phyloP scores from a whole-genome alignment of 805 yeast species.

The Sugiyamaella valdiviana region DNA sequence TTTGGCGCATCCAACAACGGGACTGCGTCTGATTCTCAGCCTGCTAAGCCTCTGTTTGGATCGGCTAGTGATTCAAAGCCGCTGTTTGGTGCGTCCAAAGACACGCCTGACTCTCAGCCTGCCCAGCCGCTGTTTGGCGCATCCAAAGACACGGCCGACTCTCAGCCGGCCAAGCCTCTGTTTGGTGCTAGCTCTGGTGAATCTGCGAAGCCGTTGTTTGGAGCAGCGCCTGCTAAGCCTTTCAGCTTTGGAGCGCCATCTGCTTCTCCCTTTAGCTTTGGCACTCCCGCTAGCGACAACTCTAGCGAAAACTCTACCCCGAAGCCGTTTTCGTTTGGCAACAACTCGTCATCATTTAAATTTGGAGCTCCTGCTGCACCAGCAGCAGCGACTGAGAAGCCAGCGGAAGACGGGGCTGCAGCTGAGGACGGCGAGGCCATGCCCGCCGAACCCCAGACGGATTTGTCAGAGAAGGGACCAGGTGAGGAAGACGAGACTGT shows the following conservation, averaged over 20 bases:
- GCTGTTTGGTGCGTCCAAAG: not conserved
- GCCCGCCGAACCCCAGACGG: conserved; percentile 38
- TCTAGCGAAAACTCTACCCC: too few species aligned
- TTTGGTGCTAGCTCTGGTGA: too few species aligned
- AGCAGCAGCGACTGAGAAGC: not conserved
- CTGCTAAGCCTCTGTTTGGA: not conserved
- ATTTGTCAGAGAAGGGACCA: conserved; percentile 52
- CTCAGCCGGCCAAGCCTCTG: too few species aligned
- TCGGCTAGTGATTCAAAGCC: not conserved
- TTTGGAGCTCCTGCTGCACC: not conserved
- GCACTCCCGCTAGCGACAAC: not conserved
- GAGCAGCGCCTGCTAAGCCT: not conserved
- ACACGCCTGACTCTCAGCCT: not conserved
- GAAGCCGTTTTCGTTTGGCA: conserved; percentile 4
- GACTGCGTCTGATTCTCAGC: not conserved
- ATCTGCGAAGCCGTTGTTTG: not conserved
- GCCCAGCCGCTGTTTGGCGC: not conserved
- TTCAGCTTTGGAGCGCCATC: not conserved
- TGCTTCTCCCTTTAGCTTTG: not conserved
- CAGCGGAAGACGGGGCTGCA: conserved; percentile 12
- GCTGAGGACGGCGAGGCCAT: conserved; percentile 37
- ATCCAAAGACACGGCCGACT: too few species aligned
- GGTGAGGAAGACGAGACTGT: conserved; percentile 82
- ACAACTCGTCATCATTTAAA: conserved; percentile 2
- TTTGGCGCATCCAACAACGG: not conserved